phyloP scores from a whole-genome alignment of 345 rosid species.

The Populus nigra region DNA sequence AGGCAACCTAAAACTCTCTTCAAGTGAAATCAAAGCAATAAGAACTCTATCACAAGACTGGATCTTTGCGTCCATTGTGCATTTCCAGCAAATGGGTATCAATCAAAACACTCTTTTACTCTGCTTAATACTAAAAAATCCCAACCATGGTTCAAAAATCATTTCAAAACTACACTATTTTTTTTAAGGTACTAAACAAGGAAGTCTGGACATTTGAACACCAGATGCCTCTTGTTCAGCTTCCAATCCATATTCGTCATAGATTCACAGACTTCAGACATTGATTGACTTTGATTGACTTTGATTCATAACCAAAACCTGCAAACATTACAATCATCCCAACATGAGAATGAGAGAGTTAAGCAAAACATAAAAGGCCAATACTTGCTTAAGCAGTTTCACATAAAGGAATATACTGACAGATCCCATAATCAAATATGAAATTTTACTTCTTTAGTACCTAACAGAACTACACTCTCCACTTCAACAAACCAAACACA shows the following conservation, averaged over 20 bases:
- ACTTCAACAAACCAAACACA: neutral
- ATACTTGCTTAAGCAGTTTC: neutral
- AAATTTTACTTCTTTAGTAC: neutral
- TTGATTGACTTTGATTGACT: slow-evolving; percentile 9
- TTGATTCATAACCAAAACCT: slow-evolving; percentile 2
- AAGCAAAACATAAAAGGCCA: neutral
- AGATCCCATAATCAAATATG: neutral
- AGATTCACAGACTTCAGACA: slow-evolving; percentile 1
- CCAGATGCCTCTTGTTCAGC: slow-evolving; percentile 12
- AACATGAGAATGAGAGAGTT: neutral
- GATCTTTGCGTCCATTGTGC: slow-evolving; percentile 12
- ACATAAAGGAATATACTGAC: neutral
- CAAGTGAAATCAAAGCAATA: slow-evolving; percentile 10
- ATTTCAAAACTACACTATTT: neutral
- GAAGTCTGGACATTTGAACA: neutral
- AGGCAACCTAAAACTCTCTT: slow-evolving; percentile 2
- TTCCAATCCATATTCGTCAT: neutral
- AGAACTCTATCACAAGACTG: neutral
- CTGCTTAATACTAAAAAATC: neutral
- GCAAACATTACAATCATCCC: neutral
- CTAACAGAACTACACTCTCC: neutral
- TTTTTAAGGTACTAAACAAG: neutral
- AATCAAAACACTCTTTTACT: slow-evolving; percentile 1
- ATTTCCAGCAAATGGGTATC: slow-evolving; percentile 1
- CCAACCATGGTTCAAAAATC: neutral